Conservation (phyloP, 345 rosid species). For the Syzygium aromaticum region DNA sequence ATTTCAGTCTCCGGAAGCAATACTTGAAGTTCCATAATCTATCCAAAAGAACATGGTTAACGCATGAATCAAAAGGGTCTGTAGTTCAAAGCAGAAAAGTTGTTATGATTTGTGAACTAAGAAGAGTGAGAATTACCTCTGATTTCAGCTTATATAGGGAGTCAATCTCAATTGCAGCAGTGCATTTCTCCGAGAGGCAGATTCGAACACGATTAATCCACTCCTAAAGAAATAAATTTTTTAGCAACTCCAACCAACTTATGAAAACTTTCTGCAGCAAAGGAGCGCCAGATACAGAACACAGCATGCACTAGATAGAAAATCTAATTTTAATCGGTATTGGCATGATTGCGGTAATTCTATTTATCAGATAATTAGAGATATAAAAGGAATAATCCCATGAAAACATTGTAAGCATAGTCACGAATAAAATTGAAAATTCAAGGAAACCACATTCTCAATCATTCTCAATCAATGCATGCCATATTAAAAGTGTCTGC, state of each 20-base stretch:
- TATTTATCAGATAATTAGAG: neutral
- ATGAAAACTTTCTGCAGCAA: neutral
- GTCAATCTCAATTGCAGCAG: slow-evolving; percentile 41
- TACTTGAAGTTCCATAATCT: slow-evolving; percentile 72
- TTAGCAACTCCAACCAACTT: neutral
- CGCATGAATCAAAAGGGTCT: neutral
- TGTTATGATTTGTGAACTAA: neutral
- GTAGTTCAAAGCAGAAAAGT: neutral
- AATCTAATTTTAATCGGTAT: neutral
- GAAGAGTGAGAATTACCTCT: slow-evolving; percentile 38
- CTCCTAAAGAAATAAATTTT: slow-evolving; percentile 31
- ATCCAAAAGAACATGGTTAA: slow-evolving; percentile 6
- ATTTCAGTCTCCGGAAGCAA: slow-evolving; percentile 49
- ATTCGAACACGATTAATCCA: slow-evolving; percentile 44
- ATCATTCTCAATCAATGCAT: neutral
- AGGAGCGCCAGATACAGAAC: neutral
- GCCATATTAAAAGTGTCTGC: neutral
- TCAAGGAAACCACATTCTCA: neutral
- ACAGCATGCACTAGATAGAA: neutral
- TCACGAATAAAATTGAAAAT: neutral
- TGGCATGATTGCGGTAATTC: neutral
- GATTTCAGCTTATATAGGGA: slow-evolving; percentile 61
- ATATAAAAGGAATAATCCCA: neutral
- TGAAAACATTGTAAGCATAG: neutral
- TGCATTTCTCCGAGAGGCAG: slow-evolving; percentile 26